Conservation (phyloP, 2,329 filamentous ascomycete species). For the Penicillium sp. region DNA sequence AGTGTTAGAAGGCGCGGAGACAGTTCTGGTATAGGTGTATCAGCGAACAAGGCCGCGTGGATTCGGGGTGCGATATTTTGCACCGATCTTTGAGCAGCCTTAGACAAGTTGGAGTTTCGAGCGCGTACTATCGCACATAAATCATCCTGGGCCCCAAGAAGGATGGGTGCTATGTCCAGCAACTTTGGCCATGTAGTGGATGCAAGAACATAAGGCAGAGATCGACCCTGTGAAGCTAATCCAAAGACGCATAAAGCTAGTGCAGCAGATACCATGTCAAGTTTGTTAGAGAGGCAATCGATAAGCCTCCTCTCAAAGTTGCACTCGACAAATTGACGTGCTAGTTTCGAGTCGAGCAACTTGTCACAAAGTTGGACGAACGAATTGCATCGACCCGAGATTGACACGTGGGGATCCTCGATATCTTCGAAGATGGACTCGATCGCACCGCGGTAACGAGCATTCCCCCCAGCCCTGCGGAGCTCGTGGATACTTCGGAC, state of each 20-base stretch:
- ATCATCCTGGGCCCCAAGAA: constrained; percentile 40
- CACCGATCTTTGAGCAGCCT: constrained; percentile 38
- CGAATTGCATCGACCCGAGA: constrained; percentile 58
- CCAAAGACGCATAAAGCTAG: constrained; percentile 43
- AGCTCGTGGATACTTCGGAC: constrained; percentile 68
- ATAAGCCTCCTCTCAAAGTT: constrained; percentile 73
- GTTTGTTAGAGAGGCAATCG: constrained; percentile 63
- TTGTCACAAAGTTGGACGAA: constrained; percentile 63
- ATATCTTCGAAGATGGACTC: constrained; percentile 66
- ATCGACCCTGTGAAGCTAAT: constrained; percentile 37
- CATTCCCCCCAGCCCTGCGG: constrained; percentile 63
- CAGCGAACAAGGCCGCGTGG: constrained; percentile 34
- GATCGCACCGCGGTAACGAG: constrained; percentile 61
- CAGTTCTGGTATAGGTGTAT: constrained; percentile 26
- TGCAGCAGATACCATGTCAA: constrained; percentile 54
- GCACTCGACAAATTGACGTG: constrained; percentile 70
- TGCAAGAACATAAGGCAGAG: constrained; percentile 38
- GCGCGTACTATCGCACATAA: constrained; percentile 34
- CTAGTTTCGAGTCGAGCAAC: constrained; percentile 51
- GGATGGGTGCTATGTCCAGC: constrained; percentile 33
- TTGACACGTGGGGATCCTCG: constrained; percentile 53
- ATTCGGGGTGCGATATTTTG: constrained; percentile 35
- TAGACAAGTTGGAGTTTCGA: constrained; percentile 37
- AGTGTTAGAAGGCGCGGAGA: constrained; percentile 44
- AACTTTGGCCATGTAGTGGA: constrained; percentile 42